Evolutionary conservation across 345 rosid species (phyloP).

Genomic region (Populus deltoides): DNA sequence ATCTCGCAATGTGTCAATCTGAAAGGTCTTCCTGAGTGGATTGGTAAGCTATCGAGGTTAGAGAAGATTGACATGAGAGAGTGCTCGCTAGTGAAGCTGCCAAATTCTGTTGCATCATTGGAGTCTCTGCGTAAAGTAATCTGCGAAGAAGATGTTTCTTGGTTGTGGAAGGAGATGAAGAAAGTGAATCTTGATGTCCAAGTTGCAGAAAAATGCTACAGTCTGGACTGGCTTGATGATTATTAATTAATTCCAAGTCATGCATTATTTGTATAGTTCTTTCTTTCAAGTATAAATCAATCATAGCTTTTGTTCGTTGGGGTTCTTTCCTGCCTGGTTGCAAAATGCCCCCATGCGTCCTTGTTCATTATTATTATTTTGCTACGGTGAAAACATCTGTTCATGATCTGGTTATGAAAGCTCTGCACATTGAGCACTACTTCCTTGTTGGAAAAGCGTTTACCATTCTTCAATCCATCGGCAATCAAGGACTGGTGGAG

Average conservation of each 20-base stretch:
- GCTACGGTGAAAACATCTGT: not conserved
- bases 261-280: slow-evolving; percentile 10
- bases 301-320: not conserved
- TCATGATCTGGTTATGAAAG: not conserved
- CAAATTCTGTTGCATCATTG: slow-evolving; percentile 45
- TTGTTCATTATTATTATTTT: not conserved
- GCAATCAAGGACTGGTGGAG: not conserved
- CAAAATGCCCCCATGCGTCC: not conserved
- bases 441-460: not conserved
- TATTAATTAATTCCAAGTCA: not conserved
- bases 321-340: not conserved
- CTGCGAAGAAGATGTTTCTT: slow-evolving; percentile 71
- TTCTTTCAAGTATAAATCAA: not conserved
- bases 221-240: slow-evolving; percentile 66
- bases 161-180: slow-evolving; percentile 50
- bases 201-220: slow-evolving; percentile 60
- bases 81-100: slow-evolving; percentile 46
- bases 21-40: slow-evolving; percentile 53
- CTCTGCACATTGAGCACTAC: not conserved
- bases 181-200: slow-evolving; percentile 48
- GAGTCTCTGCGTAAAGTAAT: slow-evolving; percentile 54
- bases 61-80: slow-evolving; percentile 97
- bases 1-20: slow-evolving; percentile 71
- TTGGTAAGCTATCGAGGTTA: slow-evolving; percentile 48
- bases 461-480: not conserved